phyloP scores from a whole-genome alignment of 1,284 basidiomycete species.

The Agaricales sp. region DNA sequence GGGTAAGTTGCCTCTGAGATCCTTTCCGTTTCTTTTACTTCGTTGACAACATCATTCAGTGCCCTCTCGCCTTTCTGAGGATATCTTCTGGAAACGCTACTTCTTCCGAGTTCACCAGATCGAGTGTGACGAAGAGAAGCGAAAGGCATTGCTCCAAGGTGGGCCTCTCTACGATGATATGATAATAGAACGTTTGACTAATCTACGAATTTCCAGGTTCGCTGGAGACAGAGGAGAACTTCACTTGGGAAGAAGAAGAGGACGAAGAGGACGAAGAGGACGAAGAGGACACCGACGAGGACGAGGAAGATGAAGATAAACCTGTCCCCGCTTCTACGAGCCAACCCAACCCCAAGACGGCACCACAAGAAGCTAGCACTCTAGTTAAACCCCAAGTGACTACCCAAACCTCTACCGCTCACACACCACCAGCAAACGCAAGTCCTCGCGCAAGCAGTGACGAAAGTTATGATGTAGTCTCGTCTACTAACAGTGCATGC shows the following conservation, averaged over 20 bases:
- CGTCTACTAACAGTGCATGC: slow-evolving; percentile 24
- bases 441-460: slow-evolving; percentile 58
- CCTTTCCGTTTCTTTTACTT: not conserved
- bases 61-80: slow-evolving; percentile 54
- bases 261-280: slow-evolving; percentile 39
- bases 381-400: slow-evolving; percentile 14
- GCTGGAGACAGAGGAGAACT: slow-evolving; percentile 59
- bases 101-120: slow-evolving; percentile 89
- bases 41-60: slow-evolving; percentile 34
- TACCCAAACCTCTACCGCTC: slow-evolving; percentile 18
- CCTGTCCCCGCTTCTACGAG: slow-evolving; percentile 12
- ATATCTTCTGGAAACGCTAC: slow-evolving; percentile 84
- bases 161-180: slow-evolving; percentile 14
- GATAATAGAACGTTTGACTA: slow-evolving; percentile 3
- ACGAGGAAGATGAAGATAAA: slow-evolving; percentile 15
- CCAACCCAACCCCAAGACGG: slow-evolving; percentile 11
- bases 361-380: slow-evolving; percentile 1
- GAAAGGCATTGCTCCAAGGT: slow-evolving; percentile 78
- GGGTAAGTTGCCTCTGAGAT: slow-evolving; percentile 33
- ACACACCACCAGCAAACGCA: slow-evolving; percentile 24
- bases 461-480: slow-evolving; percentile 66
- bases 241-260: slow-evolving; percentile 77
- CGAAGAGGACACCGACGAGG: slow-evolving; percentile 11
- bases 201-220: slow-evolving; percentile 32
- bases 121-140: slow-evolving; percentile 69